Base-by-base conservation (phyloP, 495 filamentous ascomycete genomes). In the Annulohypoxylon maeteangense region DNA sequence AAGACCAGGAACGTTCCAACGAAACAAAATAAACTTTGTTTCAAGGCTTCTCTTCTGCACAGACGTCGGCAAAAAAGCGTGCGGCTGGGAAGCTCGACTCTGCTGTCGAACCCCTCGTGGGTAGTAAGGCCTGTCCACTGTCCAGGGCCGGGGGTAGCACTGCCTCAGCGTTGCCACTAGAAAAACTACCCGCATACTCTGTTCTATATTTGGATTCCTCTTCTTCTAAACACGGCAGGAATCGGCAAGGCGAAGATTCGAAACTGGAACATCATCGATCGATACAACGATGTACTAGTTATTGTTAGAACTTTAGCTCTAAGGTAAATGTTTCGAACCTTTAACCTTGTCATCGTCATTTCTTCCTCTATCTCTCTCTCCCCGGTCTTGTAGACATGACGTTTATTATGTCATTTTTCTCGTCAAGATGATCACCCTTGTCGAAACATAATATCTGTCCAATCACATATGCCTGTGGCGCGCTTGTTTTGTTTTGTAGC, bases 151-250 rank as follows among this genome's bases (percentile, higher is more conserved):
- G 70, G 68, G 70, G 48, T 69, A 54, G 62, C 70, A 73, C 65
- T 73, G 70, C 70, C 70, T 69, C 70, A 68, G 16, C 70, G 70
- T 68, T 38, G 70, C 70, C 70, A 69, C 70, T 23, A 71, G 56
- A 57, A 31, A 55, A 23, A 34, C 51, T 32, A 42, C 67, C 60
- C 55, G 38, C 55, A 58, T 56, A 27, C 61, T 71, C 40, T 61
- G 55, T 73, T 69, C 70, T 73, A 73, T 69, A 73, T 73, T 73
- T 73, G 65, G 70, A 68, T n/a, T 25, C 29, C 11, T 31, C 31
- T 11, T 27, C 31, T 36, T 44, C 55, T 48, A 25, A 51, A 68
- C 55, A 68, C 22, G 65, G 60, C 40, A 72, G 47, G 70, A 72
- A 72, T 72, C 70, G 60, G 70, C 70, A 29, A 51, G 56, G 45